Evolutionary conservation across 2,329 filamentous ascomycete genomes (phyloP).

Genomic region (Seiridium cupressi): DNA sequence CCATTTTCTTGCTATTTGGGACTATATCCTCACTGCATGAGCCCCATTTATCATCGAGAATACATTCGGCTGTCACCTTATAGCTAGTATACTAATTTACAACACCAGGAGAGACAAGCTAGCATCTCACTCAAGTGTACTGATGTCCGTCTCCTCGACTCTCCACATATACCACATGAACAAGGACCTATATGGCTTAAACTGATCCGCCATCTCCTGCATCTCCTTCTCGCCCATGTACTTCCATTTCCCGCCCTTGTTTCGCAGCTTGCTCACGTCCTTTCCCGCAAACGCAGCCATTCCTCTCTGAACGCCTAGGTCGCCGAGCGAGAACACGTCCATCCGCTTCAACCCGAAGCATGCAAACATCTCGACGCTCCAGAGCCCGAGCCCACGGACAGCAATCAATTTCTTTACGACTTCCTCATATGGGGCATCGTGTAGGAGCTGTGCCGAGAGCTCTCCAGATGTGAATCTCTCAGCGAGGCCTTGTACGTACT

Average conservation of each 20-base stretch:
- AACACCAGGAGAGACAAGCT: neutral
- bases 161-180: constrained; percentile 99
- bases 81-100: too few species aligned
- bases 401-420: constrained; percentile 79
- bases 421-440: constrained; percentile 80
- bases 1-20: too few species aligned
- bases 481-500: constrained; percentile 86
- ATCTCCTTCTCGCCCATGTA: constrained; percentile 96
- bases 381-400: constrained; percentile 81
- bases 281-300: constrained; percentile 85
- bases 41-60: too few species aligned
- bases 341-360: constrained; percentile 91
- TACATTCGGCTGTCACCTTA: too few species aligned
- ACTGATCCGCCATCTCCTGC: constrained; percentile 75
- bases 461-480: constrained; percentile 76
- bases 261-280: constrained; percentile 81
- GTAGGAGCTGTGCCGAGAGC: constrained; percentile 72
- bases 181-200: constrained; percentile 82
- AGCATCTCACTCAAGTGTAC: constrained; percentile 45
- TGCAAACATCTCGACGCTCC: constrained; percentile 98
- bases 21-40: too few species aligned
- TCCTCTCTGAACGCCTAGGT: constrained; percentile 90
- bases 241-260: constrained; percentile 87
- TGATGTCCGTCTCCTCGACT: constrained; percentile 75
- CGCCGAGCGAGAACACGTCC: constrained; percentile 90